Base-by-base conservation (phyloP, 257 asterid species). In the Nemophila menziesii region DNA sequence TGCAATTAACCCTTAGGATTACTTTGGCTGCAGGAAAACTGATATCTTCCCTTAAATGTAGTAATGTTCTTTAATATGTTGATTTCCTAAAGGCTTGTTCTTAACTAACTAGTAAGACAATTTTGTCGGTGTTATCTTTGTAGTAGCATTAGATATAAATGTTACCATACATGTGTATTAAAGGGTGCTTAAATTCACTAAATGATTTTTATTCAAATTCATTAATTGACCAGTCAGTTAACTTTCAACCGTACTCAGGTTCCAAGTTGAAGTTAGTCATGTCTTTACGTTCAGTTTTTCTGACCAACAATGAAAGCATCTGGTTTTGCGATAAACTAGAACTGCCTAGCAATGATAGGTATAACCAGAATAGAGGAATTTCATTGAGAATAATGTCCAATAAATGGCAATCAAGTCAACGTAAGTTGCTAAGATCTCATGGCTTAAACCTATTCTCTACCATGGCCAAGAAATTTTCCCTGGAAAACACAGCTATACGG, bases 281-380 rank as follows among this genome's bases (percentile, higher is more conserved):
- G 49, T 55, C 79, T 22, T 61, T 70, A 42, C 72, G 59, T 70
- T 73, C 93, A 9, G 70, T 72, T 45, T 66, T 73, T 51, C 70
- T 69, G 64, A 60, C 78, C 4, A 60, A 72, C 41, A 65, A 72
- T 37, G 81, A 68, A 61, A 61, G 70, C 70, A 57, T 69, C 54
- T 54, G 62, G 52, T 61, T 63, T 34, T 61, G 50, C 33, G 39
- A 42, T 39, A 75, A 70, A 59, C 69, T 65, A 14, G 66, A 44
- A 36, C 44, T 50, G 34, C 42, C n/a, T 36, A 39, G 48, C 43
- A 40, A 51, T 49, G 74, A 49, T 40, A 65, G 58, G 53, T 48
- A 41, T 54, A 53, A 53, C 61, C 58, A 65, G 61, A 33, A 33
- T 14, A n/a, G 46, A 26, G 52, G 59, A 14, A 56, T 56, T 29